phyloP scores from a whole-genome alignment of 208 protist species.

The Polymyxa betae region DNA sequence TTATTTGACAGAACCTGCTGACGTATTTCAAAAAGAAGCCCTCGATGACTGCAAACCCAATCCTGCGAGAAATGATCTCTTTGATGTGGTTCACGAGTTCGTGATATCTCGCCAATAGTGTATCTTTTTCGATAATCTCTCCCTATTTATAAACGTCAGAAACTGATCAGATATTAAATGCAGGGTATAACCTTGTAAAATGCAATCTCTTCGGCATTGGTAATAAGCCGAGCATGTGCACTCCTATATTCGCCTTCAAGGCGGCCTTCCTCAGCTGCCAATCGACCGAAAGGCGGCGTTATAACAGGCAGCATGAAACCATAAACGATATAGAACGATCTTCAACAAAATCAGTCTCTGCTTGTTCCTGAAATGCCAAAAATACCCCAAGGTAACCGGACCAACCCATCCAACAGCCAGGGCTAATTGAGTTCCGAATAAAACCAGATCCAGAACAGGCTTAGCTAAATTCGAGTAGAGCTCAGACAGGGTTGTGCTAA shows the following conservation, averaged over 20 bases:
- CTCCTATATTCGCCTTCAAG: conserved; percentile 31
- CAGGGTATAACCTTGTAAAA: conserved; percentile 43
- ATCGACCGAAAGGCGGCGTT: conserved; percentile 40
- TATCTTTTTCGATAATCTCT: conserved; percentile 30
- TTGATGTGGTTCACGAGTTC: conserved; percentile 7
- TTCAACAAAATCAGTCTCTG: neutral
- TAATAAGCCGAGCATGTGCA: conserved; percentile 37
- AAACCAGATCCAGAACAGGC: conserved; percentile 16
- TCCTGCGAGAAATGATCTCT: conserved; percentile 7
- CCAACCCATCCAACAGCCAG: conserved; percentile 29
- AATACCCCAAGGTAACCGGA: conserved; percentile 10
- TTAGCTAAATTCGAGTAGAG: conserved; percentile 45
- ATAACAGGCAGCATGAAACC: neutral
- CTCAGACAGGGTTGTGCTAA: conserved; percentile 24
- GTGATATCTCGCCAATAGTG: neutral
- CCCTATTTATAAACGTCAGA: neutral
- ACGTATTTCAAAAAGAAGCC: conserved; percentile 43
- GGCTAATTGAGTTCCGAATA: conserved; percentile 43
- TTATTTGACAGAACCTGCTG: neutral
- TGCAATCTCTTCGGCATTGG: conserved; percentile 29
- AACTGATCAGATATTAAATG: neutral
- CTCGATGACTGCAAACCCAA: conserved; percentile 34
- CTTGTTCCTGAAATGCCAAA: neutral
- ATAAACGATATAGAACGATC: conserved; percentile 10
- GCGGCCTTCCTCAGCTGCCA: conserved; percentile 36